These are phyloP conservation scores for Phytophthora megakarya DNA, from an alignment of 352 stramenopile species.

Conservation along the genomic window DNA sequence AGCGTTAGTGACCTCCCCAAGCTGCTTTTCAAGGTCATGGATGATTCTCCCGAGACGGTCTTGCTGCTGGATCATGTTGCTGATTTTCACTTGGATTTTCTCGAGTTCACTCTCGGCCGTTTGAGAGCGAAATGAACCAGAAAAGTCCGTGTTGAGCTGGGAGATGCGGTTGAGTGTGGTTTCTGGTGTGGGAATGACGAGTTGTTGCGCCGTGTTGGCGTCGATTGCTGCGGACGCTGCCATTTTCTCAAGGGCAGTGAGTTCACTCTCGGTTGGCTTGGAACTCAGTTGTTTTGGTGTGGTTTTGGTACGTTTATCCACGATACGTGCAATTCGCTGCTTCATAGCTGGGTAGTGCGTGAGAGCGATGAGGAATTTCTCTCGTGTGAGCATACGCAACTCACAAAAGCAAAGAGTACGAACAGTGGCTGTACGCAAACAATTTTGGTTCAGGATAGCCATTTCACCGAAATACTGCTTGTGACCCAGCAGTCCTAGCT, in stretches of 20 bases:
- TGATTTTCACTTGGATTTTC: constrained; percentile 67
- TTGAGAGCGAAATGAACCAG: constrained; percentile 70
- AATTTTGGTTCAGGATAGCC: constrained; percentile 82
- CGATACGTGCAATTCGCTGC: constrained; percentile 76
- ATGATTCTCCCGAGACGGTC: constrained; percentile 52
- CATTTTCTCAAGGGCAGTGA: constrained; percentile 60
- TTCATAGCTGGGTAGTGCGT: constrained; percentile 79
- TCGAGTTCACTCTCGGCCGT: constrained; percentile 77
- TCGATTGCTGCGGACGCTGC: constrained; percentile 53
- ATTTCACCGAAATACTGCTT: constrained; percentile 89
- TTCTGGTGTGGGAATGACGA: constrained; percentile 43
- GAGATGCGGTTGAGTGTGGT: constrained; percentile 74
- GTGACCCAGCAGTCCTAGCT: constrained; percentile 71
- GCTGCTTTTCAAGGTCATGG: constrained; percentile 45
- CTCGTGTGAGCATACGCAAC: constrained; percentile 76
- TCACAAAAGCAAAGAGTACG: constrained; percentile 83
- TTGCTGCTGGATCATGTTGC: constrained; percentile 61
- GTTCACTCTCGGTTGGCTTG: constrained; percentile 35
- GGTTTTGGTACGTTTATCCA: constrained; percentile 63
- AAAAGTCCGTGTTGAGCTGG: constrained; percentile 90
- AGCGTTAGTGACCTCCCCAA: constrained; percentile 19
- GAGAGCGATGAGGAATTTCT: constrained; percentile 80
- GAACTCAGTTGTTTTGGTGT: constrained; percentile 30
- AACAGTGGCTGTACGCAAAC: constrained; percentile 69
- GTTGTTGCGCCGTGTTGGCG: constrained; percentile 57